Evolutionary conservation across 1,284 basidiomycete genomes (phyloP).

Genomic region (Sporisorium iseilematis-ciliati): DNA sequence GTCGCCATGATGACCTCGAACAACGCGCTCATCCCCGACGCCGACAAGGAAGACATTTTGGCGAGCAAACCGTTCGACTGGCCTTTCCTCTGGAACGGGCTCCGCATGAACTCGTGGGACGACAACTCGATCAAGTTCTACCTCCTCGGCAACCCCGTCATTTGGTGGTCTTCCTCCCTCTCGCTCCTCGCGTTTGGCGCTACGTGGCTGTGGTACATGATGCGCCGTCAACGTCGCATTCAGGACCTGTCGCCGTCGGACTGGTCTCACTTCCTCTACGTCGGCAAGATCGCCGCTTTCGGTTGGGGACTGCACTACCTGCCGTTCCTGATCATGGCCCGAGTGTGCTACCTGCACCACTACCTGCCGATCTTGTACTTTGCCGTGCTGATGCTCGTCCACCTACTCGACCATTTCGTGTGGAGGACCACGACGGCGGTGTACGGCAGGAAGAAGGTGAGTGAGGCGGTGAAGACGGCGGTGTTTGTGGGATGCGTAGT

Average conservation of each 20-base stretch:
- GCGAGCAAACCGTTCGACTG: constrained; percentile 92
- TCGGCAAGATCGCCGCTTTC: constrained; percentile 87
- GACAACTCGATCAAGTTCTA: constrained; percentile 91
- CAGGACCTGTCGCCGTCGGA: constrained; percentile 87
- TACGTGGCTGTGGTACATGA: constrained; percentile 78
- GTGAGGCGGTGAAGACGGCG: constrained; percentile 77
- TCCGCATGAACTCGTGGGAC: constrained; percentile 96
- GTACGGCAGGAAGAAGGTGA: constrained; percentile 41
- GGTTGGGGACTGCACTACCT: constrained; percentile 93
- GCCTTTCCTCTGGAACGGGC: constrained; percentile 87
- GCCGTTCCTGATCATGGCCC: constrained; percentile 78
- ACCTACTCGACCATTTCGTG: constrained; percentile 88
- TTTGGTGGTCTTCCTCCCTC: constrained; percentile 87
- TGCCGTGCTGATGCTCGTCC: constrained; percentile 88
- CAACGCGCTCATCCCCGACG: constrained; percentile 95
- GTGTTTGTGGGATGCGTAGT: constrained; percentile 77
- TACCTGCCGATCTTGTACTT: constrained; percentile 91
- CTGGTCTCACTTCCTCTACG: constrained; percentile 94
- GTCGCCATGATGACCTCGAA: constrained; percentile 99
- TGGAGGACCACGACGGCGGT: constrained; percentile 70
- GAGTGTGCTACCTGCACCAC: constrained; percentile 88
- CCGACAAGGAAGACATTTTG: constrained; percentile 97
- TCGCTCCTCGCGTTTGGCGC: constrained; percentile 77
- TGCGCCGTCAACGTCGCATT: constrained; percentile 88
- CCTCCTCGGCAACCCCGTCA: constrained; percentile 88